Conservation (phyloP, 345 rosid species). For the Mercurialis annua region DNA sequence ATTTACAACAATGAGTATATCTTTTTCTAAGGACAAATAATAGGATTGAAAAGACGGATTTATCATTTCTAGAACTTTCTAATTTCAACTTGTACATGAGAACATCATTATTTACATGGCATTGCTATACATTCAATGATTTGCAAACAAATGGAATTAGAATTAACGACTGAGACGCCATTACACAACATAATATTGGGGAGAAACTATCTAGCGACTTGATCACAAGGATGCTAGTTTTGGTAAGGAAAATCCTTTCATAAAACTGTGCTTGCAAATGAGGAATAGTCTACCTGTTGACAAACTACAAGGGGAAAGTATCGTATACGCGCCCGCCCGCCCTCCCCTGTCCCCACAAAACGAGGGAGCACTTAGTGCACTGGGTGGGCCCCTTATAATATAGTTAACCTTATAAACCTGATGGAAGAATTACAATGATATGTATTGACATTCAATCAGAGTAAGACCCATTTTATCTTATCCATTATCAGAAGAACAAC, state of each 20-base stretch:
- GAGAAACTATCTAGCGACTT: neutral
- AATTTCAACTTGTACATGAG: neutral
- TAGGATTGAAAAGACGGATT: neutral
- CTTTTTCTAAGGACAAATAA: neutral
- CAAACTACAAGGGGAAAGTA: too few species aligned
- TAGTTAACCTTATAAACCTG: too few species aligned
- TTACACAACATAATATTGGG: neutral
- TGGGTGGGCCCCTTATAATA: neutral
- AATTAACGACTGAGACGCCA: neutral
- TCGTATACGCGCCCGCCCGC: too few species aligned
- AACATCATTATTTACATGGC: neutral
- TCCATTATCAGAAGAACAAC: neutral
- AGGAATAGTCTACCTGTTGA: too few species aligned
- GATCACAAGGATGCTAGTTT: neutral
- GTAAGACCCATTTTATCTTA: neutral
- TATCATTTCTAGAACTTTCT: neutral
- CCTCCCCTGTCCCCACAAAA: too few species aligned
- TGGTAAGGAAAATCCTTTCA: neutral
- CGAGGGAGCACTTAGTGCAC: too few species aligned
- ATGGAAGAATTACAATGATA: neutral
- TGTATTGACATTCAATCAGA: neutral
- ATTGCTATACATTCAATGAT: too few species aligned
- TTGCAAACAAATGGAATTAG: neutral
- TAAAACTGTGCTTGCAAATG: neutral
- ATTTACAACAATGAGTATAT: neutral